These are phyloP conservation scores for Pyrus bretschneideri DNA, from an alignment of 306 rosid genomes.

Conservation along the genomic window DNA sequence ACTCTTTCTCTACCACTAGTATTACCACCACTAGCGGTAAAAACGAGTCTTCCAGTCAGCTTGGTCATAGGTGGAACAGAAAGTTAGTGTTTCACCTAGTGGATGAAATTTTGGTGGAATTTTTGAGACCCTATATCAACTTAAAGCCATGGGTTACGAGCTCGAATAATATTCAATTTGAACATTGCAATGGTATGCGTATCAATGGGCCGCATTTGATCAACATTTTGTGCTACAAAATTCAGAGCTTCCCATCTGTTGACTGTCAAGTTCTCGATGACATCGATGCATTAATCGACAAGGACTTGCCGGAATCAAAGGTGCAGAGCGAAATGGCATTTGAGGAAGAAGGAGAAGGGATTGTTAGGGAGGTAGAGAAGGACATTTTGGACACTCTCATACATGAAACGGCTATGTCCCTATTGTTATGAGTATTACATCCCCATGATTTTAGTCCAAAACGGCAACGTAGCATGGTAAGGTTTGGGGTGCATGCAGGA, in stretches of 20 bases:
- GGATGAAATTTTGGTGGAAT: conserved; percentile 47
- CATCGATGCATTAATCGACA: conserved; percentile 56
- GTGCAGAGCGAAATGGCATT: conserved; percentile 18
- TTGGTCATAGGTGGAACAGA: conserved; percentile 41
- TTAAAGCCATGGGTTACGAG: conserved; percentile 23
- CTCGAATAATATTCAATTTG: background rate
- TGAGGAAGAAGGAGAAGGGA: conserved; percentile 51
- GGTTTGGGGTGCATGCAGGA: background rate
- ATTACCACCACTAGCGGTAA: background rate
- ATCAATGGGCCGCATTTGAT: conserved; percentile 22
- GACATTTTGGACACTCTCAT: conserved; percentile 53
- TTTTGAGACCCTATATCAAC: conserved; percentile 29
- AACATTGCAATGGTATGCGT: background rate
- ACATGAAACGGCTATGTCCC: conserved; percentile 47
- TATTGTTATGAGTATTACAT: conserved; percentile 7
- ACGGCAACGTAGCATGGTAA: conserved; percentile 26
- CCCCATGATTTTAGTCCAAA: background rate
- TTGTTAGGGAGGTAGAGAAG: conserved; percentile 59
- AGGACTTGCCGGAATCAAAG: conserved; percentile 35
- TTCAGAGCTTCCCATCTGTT: conserved; percentile 39
- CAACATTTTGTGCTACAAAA: conserved; percentile 43
- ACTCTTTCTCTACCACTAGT: background rate
- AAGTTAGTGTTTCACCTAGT: conserved; percentile 50
- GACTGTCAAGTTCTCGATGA: conserved; percentile 71
- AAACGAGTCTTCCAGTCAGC: background rate